Evolutionary conservation across 352 stramenopile species (phyloP), one percentile per base, ranked within the genome.

Genomic region (Globisporangium lucens): DNA sequence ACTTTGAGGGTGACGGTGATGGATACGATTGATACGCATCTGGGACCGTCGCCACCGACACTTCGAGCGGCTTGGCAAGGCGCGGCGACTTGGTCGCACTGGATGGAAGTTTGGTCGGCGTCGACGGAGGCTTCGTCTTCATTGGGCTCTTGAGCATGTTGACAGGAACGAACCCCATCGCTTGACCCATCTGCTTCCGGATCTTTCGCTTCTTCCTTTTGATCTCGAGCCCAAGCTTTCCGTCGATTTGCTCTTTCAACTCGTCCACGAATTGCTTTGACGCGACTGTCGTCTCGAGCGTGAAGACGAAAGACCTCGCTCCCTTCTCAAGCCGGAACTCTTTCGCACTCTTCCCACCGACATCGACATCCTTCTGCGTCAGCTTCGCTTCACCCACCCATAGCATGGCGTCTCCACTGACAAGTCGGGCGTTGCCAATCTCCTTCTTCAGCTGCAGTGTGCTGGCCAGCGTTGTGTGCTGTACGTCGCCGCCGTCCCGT

Each of bases 131-230:
- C 51, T 66, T 77, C 38, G 73, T 75, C 13, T 47, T 47, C 41
- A 76, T 53, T 0, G 84, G 85, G 33, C 82, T 89, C 67, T 82
- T 85, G 20, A 93, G 71, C 30, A 75, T 87, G 67, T 91, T 92
- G 13, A 89, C 73, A 20, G 87, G 85, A 20, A 86, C 79, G 49
- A 93, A 93, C 53, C 85, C 84, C n/a, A 73, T 78, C 68, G 68
- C 73, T 56, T 89, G 75, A 47, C 58, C 85, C 36, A 94, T 63
- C 56, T 90, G 74, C 36, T 87, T 87, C 38, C 85, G 82, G 67
- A 94, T 90, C 76, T 94, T 93, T 55, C 85, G 82, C 73, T 89
- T 92, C 71, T 91, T 93, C 55, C 78, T 80, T 56, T 77, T 80
- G 33, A 88, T 68, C 43, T 89, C 81, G 17, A 86, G 58, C 0